Evolutionary conservation across 2,329 filamentous ascomycete species (phyloP), one percentile per base, ranked within the genome.

Genomic region (Fusarium redolens): DNA sequence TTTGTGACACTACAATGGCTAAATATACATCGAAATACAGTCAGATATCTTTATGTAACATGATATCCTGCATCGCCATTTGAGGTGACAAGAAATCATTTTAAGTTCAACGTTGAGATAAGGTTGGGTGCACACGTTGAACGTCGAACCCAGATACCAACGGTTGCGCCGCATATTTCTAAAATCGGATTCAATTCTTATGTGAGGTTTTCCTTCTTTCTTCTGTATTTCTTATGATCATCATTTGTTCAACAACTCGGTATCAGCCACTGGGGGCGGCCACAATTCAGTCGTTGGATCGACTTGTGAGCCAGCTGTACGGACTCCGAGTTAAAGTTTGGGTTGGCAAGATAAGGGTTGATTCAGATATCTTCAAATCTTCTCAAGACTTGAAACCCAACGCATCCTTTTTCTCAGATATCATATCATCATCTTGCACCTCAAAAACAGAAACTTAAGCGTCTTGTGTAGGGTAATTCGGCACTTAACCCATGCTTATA

Each of bases 391-490:
- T 28, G 13, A 28, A 52, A 15, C 14, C n/a, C 9, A 15, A 25
- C 33, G 15, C 47, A 18, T 25, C 30, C n/a, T 22, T 33, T 33
- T 15, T 8, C 22, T 14, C 8, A 14, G 20, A 15, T n/a, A 10
- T 57, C 28, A 17, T 15, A n/a, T 38, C 22, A 25, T 22, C 17
- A 47, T 44, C 31, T 20, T 8, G 10, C 13, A 35, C n/a, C 22
- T 22, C 22, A 38, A 40, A 22, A 41, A 28, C 25, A 33, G 35
- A 31, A 20, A 22, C 17, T 30, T n/a, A 52, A 44, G 30, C 43
- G 18, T 22, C 14, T 28, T 20, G 66, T 70, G 35, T 41, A 66
- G 68, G 68, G 68, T 70, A 70, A 43, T 40, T 52, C 14, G 47
- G 43, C 31, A 51, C 17, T 33, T 44, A 48, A 51, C 37, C 58